Evolutionary conservation across 177 flowering plant genomes (phyloP).

Genomic region (Vitis hybrid): DNA sequence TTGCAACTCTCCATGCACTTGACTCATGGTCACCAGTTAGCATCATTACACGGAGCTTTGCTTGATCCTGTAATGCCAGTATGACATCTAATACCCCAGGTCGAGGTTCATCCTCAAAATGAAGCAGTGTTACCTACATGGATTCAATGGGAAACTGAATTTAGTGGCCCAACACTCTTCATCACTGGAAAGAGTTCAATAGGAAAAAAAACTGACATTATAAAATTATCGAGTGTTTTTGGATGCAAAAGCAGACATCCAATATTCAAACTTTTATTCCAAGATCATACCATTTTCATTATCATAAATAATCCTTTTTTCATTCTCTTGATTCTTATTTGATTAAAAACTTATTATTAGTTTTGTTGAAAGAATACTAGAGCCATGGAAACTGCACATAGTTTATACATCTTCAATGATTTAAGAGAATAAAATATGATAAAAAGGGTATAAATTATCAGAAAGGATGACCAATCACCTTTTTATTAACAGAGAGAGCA

Average conservation of each 20-base stretch:
- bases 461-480: slow-evolving; percentile 34
- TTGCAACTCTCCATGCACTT: slow-evolving; percentile 93
- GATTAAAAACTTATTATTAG: no score
- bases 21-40: slow-evolving; percentile 95
- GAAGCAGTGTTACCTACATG: slow-evolving; percentile 81
- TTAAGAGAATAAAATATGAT: no score
- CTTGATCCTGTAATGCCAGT: slow-evolving; percentile 53
- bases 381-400: no score
- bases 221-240: background rate
- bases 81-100: slow-evolving; percentile 69
- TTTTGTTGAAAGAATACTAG: no score
- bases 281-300: no score
- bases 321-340: no score
- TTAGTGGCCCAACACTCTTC: background rate
- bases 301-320: no score
- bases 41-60: slow-evolving; percentile 82
- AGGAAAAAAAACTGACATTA: background rate
- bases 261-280: no score
- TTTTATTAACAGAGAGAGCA: slow-evolving; percentile 80
- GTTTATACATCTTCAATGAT: no score
- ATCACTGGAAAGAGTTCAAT: background rate
- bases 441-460: background rate
- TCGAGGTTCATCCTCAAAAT: slow-evolving; percentile 94
- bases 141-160: slow-evolving; percentile 3
- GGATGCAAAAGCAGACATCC: slow-evolving; percentile 3